phyloP scores from a whole-genome alignment of 169 alveolate species.

The Eimeria zaria region DNA sequence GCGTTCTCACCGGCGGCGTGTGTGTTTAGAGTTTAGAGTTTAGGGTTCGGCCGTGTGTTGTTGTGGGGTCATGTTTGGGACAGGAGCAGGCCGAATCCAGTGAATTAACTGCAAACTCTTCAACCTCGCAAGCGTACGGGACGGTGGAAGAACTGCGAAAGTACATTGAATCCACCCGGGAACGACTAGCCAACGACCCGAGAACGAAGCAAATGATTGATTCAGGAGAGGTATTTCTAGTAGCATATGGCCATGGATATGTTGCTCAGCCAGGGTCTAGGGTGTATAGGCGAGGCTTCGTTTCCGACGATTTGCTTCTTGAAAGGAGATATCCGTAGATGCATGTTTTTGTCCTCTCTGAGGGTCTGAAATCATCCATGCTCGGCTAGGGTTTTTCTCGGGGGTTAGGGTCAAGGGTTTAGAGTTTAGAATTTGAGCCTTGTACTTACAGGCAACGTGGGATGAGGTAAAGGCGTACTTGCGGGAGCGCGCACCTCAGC shows the following conservation, averaged over 20 bases:
- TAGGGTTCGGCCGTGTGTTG: neutral
- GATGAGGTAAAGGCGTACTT: constrained; percentile 81
- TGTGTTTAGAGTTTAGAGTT: neutral
- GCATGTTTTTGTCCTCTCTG: too few relatives aligned
- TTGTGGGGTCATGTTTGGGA: neutral
- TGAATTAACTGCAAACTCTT: neutral
- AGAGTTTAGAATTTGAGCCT: neutral
- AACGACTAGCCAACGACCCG: constrained; percentile 60
- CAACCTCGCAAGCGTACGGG: neutral
- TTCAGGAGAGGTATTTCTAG: constrained; percentile 69
- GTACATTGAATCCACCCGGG: constrained; percentile 71
- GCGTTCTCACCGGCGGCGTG: neutral
- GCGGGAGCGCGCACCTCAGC: constrained; percentile 76
- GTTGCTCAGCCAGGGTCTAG: neutral
- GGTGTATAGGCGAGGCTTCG: too few relatives aligned
- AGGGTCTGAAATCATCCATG: too few relatives aligned
- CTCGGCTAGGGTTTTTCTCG: neutral
- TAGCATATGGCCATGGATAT: neutral
- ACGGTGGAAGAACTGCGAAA: constrained; percentile 60
- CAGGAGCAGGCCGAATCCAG: constrained; percentile 17
- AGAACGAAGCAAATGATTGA: constrained; percentile 76
- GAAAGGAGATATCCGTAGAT: too few relatives aligned
- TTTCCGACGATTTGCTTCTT: too few relatives aligned
- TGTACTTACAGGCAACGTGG: constrained; percentile 76
- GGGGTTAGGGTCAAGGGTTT: neutral